Conservation (phyloP, 2,329 filamentous ascomycete species). For the Alternaria ethzedia region DNA sequence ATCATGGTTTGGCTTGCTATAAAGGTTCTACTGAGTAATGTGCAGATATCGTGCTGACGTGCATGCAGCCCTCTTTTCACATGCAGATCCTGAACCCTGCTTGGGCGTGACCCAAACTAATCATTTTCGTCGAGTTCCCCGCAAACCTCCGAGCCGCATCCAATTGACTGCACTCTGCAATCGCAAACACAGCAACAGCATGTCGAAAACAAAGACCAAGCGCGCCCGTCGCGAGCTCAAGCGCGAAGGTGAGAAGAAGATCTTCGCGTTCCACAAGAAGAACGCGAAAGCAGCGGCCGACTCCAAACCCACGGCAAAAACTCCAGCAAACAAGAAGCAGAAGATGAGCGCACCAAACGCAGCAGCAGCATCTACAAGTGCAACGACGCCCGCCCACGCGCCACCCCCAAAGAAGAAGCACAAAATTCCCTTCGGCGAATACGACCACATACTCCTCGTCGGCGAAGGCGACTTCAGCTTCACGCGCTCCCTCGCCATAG, state of each 20-base stretch:
- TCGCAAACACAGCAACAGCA: conserved; percentile 8
- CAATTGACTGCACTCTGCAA: conserved; percentile 3
- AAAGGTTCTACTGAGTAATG: background rate
- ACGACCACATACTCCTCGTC: conserved; percentile 74
- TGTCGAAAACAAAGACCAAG: conserved; percentile 47
- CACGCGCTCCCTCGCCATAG: conserved; percentile 67
- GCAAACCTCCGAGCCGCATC: conserved; percentile 23
- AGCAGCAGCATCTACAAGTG: conserved; percentile 6
- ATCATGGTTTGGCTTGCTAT: background rate
- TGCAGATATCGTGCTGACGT: background rate
- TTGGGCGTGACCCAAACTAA: conserved; percentile 30
- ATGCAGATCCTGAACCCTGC: conserved; percentile 12
- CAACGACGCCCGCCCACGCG: conserved; percentile 11
- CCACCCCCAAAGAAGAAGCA: conserved; percentile 5
- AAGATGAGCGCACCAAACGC: conserved; percentile 10
- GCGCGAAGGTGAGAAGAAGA: conserved; percentile 39
- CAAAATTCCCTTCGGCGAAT: conserved; percentile 68
- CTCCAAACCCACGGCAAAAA: conserved; percentile 14
- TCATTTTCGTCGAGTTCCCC: conserved; percentile 27
- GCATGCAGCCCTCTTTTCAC: conserved; percentile 5
- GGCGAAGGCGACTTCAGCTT: conserved; percentile 85
- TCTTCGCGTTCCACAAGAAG: conserved; percentile 34
- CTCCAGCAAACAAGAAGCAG: conserved; percentile 21
- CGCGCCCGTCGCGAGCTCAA: conserved; percentile 42
- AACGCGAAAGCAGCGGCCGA: conserved; percentile 23